Conservation (phyloP, 257 asterid genomes). For the Solanum phureja region DNA sequence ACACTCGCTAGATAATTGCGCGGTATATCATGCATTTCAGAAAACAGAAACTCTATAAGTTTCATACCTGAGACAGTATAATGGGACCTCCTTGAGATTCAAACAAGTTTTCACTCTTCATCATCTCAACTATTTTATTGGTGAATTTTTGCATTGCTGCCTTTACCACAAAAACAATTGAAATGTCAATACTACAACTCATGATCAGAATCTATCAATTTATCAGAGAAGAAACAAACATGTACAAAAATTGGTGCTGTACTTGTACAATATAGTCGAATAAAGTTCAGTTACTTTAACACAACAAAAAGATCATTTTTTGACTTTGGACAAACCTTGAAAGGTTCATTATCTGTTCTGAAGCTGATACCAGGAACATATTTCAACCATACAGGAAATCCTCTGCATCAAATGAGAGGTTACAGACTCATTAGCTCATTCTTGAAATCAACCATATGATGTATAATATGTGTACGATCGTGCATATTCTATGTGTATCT, state of each 20-base stretch:
- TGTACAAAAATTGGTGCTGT: background rate
- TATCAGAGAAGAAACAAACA: background rate
- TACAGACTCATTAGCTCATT: background rate
- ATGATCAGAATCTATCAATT: background rate
- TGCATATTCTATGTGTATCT: background rate
- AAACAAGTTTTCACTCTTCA: slow-evolving; percentile 52
- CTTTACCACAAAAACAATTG: slow-evolving; percentile 14
- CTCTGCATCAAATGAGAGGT: slow-evolving; percentile 31
- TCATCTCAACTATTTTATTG: slow-evolving; percentile 46
- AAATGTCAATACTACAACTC: background rate
- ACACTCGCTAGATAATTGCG: background rate
- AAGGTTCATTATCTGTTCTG: slow-evolving; percentile 63
- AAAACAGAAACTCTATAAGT: background rate
- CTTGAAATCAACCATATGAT: background rate
- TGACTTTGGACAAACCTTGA: slow-evolving; percentile 33
- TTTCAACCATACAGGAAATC: slow-evolving; percentile 74
- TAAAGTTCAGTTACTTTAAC: background rate
- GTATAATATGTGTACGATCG: background rate
- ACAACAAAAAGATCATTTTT: background rate
- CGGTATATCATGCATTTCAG: background rate
- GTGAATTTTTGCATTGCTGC: slow-evolving; percentile 56
- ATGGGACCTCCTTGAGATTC: slow-evolving; percentile 75
- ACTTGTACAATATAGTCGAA: background rate
- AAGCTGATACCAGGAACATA: slow-evolving; percentile 66
- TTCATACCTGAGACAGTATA: slow-evolving; percentile 55